Evolutionary conservation across 345 rosid genomes (phyloP).

Genomic region (Pseudoturritis turrita): DNA sequence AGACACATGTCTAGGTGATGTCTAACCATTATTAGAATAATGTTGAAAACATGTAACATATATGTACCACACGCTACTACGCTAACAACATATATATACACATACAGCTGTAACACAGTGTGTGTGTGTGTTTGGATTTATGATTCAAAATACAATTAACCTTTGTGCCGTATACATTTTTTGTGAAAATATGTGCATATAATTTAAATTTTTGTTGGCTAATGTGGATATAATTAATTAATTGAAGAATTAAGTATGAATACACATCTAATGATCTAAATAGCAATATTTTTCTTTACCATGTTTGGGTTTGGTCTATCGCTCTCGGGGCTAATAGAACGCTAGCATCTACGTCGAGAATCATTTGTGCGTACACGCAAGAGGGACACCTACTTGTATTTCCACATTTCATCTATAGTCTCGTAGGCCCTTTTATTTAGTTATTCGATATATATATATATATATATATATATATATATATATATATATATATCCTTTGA

Average conservation of each 20-base stretch:
- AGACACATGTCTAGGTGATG: conserved; percentile 12
- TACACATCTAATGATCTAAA: neutral
- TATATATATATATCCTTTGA: neutral
- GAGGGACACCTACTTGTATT: conserved; percentile 16
- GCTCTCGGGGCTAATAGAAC: neutral
- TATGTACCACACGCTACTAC: conserved; percentile 15
- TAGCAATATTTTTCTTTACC: conserved; percentile 5
- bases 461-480: neutral
- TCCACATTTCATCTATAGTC: conserved; percentile 8
- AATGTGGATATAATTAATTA: neutral
- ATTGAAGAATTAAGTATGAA: neutral
- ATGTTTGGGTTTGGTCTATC: conserved; percentile 15
- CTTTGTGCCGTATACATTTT: neutral
- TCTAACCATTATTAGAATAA: conserved; percentile 14
- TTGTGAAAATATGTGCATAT: neutral
- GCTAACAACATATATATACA: neutral
- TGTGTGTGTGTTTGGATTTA: neutral
- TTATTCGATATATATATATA: neutral
- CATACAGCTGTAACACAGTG: conserved; percentile 1
- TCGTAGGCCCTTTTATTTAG: conserved; percentile 14
- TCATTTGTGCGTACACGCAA: conserved; percentile 37
- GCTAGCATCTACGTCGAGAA: conserved; percentile 21
- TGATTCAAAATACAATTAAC: neutral
- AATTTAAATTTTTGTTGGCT: neutral
- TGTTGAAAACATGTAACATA: conserved; percentile 17